A percentile compares a stretch with the other conserved stretches of the same genome.
These are phyloP conservation scores for Hemisphaericaspora xylofermentans DNA, from an alignment of 1,139 yeast species.

Conservation along the genomic window DNA sequence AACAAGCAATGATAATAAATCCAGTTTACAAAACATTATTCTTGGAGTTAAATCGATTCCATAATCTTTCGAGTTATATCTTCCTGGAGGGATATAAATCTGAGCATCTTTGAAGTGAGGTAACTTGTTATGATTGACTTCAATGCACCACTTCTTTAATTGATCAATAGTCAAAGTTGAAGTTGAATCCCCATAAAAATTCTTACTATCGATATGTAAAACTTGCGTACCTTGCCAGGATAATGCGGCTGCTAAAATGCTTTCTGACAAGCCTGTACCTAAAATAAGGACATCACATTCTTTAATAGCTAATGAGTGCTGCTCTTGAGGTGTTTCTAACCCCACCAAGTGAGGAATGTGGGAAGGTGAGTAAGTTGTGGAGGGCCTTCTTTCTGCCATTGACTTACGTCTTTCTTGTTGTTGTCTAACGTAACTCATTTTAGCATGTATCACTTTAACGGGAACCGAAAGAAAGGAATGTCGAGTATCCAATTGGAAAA, in stretches of 20 bases:
- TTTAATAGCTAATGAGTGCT: slow-evolving; percentile 46
- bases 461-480: background rate
- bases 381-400: slow-evolving; percentile 74
- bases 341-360: slow-evolving; percentile 83
- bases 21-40: slow-evolving; percentile 84
- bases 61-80: slow-evolving; percentile 67
- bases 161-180: slow-evolving; percentile 88
- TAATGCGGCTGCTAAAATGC: slow-evolving; percentile 87
- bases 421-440: slow-evolving; percentile 1
- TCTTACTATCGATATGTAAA: slow-evolving; percentile 79
- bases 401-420: slow-evolving; percentile 55
- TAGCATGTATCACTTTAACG: background rate
- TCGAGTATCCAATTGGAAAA: background rate
- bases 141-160: slow-evolving; percentile 73
- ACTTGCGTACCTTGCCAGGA: slow-evolving; percentile 97
- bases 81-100: slow-evolving; percentile 67
- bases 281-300: slow-evolving; percentile 83
- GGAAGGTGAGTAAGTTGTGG: slow-evolving; percentile 47
- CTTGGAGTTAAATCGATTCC: slow-evolving; percentile 90
- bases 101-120: slow-evolving; percentile 59
- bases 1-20: slow-evolving; percentile 71
- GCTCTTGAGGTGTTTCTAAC: slow-evolving; percentile 62
- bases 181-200: slow-evolving; percentile 83
- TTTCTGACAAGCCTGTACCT: slow-evolving; percentile 91
- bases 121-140: slow-evolving; percentile 55